Percentiles rank a stretch among this genome's conserved stretches.
phyloP scores from a whole-genome alignment of 2,329 filamentous ascomycete species.

The Cladophialophora exuberans region DNA sequence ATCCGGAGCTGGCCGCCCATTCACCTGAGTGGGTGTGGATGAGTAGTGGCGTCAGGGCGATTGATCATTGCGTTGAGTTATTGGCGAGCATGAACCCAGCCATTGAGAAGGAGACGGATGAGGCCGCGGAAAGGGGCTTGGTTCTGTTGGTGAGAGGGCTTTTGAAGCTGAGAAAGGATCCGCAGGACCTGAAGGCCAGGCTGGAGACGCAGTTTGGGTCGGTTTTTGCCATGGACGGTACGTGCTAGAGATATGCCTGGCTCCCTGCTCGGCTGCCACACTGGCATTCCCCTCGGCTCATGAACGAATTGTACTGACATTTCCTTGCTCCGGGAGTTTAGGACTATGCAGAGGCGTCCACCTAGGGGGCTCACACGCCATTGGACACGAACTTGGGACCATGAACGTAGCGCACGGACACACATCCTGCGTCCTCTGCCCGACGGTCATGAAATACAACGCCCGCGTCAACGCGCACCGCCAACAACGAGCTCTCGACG shows the following conservation, averaged over 20 bases:
- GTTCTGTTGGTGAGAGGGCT: slow-evolving; percentile 33
- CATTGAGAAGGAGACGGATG: slow-evolving; percentile 19
- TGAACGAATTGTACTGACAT: background rate
- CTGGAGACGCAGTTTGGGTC: slow-evolving; percentile 34
- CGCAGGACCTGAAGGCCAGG: slow-evolving; percentile 31
- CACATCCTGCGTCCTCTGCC: slow-evolving; percentile 17
- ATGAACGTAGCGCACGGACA: slow-evolving; percentile 20
- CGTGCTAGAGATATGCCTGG: too few relatives aligned
- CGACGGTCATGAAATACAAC: slow-evolving; percentile 19
- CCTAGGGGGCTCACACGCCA: slow-evolving; percentile 16
- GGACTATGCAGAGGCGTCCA: slow-evolving; percentile 17
- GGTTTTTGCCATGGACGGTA: slow-evolving; percentile 17
- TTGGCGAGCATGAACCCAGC: slow-evolving; percentile 29
- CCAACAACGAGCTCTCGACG: slow-evolving; percentile 18
- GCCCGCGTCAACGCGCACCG: slow-evolving; percentile 14
- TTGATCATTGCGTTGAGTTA: slow-evolving; percentile 39
- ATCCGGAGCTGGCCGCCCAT: slow-evolving; percentile 35
- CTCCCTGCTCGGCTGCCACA: too few relatives aligned
- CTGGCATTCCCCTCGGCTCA: background rate
- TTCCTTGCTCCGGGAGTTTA: background rate
- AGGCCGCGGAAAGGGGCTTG: slow-evolving; percentile 33
- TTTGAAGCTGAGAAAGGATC: slow-evolving; percentile 33
- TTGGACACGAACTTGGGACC: slow-evolving; percentile 17
- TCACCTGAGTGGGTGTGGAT: slow-evolving; percentile 36
- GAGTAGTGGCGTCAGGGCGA: slow-evolving; percentile 35